Evolutionary conservation across 768 basidiomycete genomes (phyloP), one percentile per base, ranked within the genome.

Genomic region (Amanita fuliginea): DNA sequence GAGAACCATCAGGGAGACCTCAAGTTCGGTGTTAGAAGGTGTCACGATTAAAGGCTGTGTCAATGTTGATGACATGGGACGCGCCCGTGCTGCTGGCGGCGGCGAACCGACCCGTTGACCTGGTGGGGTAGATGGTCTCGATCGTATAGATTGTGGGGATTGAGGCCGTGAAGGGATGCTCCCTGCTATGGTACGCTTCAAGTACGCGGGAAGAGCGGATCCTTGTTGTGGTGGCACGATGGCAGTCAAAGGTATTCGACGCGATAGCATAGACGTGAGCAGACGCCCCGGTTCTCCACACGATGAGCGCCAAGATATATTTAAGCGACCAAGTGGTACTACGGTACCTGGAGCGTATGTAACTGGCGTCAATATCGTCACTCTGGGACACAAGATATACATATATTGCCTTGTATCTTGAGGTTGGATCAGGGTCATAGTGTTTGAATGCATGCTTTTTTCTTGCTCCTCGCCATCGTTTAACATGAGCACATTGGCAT

Each of bases 341-440:
- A 83, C 68, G 19, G 74, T 74, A 2, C 94, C 94, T 0, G 88
- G 83, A 1, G 73, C 60, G 56, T 78, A 75, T 4, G 64, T 59
- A 1, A 73, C 63, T 10, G 81, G 78, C 24, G 72, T 65, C 0
- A 70, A 53, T 0, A 76, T 70, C 3, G 66, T 44, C 10, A 49
- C 54, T 42, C 63, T 71, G 2, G 86, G 86, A 1, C 67, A 74
- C 19, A 96, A 73, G 45, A 90, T 77, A 60, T 90, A 97, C 36
- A 95, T 76, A 57, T 92, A 92, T 62, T 97, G 94, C 26, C 90
- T 75, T 51, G 80, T 75, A 59, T 90, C 86, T 56, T 89, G 84
- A 2, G 94, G 85, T 47, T 88, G 81, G 69, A 96, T 81, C 19
- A 88, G 69, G 9, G 82, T 77, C 60, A 72, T 75, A 0, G 79